phyloP scores from a whole-genome alignment of 257 asterid genomes.

The Nicotiana attenuata region DNA sequence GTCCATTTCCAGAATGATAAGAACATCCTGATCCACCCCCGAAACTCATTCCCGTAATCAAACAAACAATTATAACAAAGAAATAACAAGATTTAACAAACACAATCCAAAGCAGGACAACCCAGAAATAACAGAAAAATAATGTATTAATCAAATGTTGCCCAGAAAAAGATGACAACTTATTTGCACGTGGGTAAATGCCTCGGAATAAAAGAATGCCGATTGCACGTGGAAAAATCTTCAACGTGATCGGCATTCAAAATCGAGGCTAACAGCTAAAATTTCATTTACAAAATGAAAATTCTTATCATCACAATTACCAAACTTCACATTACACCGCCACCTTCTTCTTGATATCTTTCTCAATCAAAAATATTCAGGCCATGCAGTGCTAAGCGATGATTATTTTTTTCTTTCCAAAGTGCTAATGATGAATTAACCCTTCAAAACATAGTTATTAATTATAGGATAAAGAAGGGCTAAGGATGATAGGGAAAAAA shows the following conservation, averaged over 20 bases:
- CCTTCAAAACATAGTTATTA: not conserved
- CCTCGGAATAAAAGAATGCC: conserved; percentile 34
- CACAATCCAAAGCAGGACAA: conserved; percentile 9
- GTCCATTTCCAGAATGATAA: conserved; percentile 17
- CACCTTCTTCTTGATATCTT: not conserved
- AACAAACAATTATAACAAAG: conserved; percentile 11
- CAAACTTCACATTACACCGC: conserved; percentile 22
- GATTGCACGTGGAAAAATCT: conserved; percentile 15
- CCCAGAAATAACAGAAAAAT: conserved; percentile 3
- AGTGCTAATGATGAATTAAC: not conserved
- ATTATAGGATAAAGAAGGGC: not conserved
- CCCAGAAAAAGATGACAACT: not conserved
- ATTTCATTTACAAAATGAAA: conserved; percentile 8
- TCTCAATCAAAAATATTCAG: not conserved
- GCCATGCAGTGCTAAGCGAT: not conserved
- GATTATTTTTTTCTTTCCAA: too few relatives aligned
- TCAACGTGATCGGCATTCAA: conserved; percentile 38
- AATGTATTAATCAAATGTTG: conserved; percentile 18
- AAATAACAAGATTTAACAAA: conserved; percentile 11
- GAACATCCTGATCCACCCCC: conserved; percentile 22
- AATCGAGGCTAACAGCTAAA: conserved; percentile 12
- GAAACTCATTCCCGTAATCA: conserved; percentile 33
- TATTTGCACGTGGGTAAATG: conserved; percentile 20
- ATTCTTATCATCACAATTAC: conserved; percentile 19
- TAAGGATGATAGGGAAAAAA: not conserved